These are phyloP conservation scores for Apiospora hydei DNA, from an alignment of 2,329 filamentous ascomycete species.

Conservation along the genomic window DNA sequence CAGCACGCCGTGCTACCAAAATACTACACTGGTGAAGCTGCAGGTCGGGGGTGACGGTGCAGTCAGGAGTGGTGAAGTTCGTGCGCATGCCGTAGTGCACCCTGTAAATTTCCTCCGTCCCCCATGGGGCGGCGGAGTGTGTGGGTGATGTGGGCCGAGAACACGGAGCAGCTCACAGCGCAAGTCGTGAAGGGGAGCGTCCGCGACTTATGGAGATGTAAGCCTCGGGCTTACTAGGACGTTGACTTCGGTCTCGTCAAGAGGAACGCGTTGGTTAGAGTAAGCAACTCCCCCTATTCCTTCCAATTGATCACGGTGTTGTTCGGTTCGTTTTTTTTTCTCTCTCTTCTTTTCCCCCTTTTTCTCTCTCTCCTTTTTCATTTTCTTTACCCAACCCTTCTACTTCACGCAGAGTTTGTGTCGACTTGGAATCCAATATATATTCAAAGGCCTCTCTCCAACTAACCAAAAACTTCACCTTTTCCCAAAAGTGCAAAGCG, in stretches of 20 bases:
- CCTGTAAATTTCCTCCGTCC: too few species aligned
- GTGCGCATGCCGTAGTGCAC: too few species aligned
- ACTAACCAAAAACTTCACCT: conserved; percentile 26
- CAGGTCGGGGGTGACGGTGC: too few species aligned
- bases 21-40: too few species aligned
- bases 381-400: background rate
- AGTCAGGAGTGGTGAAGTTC: too few species aligned
- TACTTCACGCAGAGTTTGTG: background rate
- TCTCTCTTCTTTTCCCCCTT: background rate
- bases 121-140: too few species aligned
- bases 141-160: background rate
- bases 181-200: too few species aligned
- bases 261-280: background rate
- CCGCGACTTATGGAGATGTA: too few species aligned
- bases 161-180: background rate
- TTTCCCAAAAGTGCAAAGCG: conserved; percentile 55
- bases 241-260: too few species aligned
- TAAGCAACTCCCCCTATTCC: background rate
- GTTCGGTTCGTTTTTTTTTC: background rate
- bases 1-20: too few species aligned
- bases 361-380: background rate
- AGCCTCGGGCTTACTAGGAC: too few species aligned
- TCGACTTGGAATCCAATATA: background rate
- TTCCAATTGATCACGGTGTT: background rate
- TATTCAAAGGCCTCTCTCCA: background rate